A percentile compares a stretch with the other conserved stretches of the same genome.
Evolutionary conservation across 495 filamentous ascomycete species (phyloP).

Genomic region (Aspergillus cristatus): DNA sequence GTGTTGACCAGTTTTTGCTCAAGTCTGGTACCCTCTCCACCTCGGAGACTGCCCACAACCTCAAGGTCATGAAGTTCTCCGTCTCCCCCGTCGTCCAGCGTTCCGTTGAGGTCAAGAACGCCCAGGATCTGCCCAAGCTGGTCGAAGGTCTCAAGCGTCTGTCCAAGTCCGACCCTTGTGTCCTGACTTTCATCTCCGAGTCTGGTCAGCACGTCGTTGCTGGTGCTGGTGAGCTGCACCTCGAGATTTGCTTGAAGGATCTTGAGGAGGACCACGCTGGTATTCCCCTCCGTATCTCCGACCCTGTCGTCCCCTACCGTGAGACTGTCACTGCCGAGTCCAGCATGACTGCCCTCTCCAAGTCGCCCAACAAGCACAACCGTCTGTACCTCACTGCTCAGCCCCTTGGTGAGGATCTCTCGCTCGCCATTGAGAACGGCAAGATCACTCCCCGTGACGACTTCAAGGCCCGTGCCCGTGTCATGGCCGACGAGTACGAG

Average conservation of each 20-base stretch:
- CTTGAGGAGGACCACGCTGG: conserved; percentile 99
- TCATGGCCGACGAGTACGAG: conserved; percentile 92
- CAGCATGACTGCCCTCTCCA: conserved; percentile 93
- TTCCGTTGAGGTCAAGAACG: conserved; percentile 99
- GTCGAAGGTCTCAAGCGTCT: conserved; percentile 99
- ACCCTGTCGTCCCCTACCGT: conserved; percentile 96
- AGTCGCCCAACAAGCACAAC: conserved; percentile 99
- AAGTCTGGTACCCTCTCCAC: conserved; percentile 99
- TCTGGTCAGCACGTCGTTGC: conserved; percentile 98
- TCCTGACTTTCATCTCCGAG: conserved; percentile 77
- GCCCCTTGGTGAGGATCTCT: conserved; percentile 85
- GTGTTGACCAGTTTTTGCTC: conserved; percentile 99
- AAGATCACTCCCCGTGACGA: conserved; percentile 94
- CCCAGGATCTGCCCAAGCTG: conserved; percentile 97
- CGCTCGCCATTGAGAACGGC: conserved; percentile 82
- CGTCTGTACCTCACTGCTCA: conserved; percentile 90
- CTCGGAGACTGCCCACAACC: conserved; percentile 94
- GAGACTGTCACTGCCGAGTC: conserved; percentile 79
- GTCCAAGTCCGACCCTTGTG: conserved; percentile 99
- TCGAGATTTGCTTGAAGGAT: conserved; percentile 99
- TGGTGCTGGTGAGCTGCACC: conserved; percentile 96
- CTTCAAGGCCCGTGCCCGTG: conserved; percentile 96
- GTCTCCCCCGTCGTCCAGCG: conserved; percentile 98
- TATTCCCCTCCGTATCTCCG: conserved; percentile 91
- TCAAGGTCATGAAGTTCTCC: conserved; percentile 99